Evolutionary conservation across 176 grass and related monocot species (phyloP).

Genomic region (Raddia guianensis): DNA sequence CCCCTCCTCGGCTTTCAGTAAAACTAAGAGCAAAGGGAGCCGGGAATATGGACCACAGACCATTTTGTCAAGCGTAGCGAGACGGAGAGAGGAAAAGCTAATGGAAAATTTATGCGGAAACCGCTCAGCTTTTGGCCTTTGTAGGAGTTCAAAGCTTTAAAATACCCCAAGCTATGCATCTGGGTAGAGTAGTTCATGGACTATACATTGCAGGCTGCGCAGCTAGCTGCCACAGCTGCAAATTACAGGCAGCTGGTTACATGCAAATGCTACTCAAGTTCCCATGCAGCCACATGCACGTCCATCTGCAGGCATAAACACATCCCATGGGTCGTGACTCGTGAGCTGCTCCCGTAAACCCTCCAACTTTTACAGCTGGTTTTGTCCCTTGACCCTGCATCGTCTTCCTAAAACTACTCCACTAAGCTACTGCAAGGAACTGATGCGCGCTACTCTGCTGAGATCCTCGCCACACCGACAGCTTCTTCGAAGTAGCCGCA

Average conservation of each 20-base stretch:
- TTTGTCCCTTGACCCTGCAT: conserved; percentile 32
- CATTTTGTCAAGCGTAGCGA: conserved; percentile 29
- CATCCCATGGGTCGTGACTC: conserved; percentile 18
- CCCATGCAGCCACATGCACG: conserved; percentile 46
- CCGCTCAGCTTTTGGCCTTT: conserved; percentile 44
- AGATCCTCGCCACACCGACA: conserved; percentile 21
- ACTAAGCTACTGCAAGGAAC: not conserved
- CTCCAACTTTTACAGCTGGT: conserved; percentile 35
- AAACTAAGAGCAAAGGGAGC: not conserved
- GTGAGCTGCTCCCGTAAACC: conserved; percentile 32
- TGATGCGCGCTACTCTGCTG: not conserved
- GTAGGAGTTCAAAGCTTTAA: conserved; percentile 47
- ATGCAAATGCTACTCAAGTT: conserved; percentile 47
- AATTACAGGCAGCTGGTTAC: conserved; percentile 24
- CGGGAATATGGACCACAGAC: conserved; percentile 43
- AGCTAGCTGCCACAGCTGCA: conserved; percentile 8
- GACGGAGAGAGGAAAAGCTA: not conserved
- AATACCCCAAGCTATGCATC: conserved; percentile 32
- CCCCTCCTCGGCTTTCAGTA: conserved; percentile 30
- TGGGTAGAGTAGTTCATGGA: conserved; percentile 25
- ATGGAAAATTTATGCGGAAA: conserved; percentile 34
- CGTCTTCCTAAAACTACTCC: conserved; percentile 20
- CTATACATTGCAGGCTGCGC: not conserved
- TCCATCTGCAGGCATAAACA: conserved; percentile 34
- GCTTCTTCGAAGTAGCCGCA: conserved; percentile 23